phyloP scores from a whole-genome alignment of 1,284 basidiomycete species.

The Prillingera fragicola region DNA sequence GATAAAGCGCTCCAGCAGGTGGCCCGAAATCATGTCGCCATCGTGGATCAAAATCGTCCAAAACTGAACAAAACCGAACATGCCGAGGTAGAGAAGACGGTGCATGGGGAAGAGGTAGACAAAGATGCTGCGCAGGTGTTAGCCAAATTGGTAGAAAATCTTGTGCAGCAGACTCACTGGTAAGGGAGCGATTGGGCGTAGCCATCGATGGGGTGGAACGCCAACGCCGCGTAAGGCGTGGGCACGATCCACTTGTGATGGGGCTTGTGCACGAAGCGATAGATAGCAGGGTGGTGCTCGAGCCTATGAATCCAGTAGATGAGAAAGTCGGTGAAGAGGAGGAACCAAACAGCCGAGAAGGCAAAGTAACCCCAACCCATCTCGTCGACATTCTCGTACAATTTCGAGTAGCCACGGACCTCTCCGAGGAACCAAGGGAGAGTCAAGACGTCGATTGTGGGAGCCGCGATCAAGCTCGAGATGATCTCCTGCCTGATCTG shows the following conservation, averaged over 20 bases:
- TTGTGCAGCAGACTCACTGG: constrained; percentile 52
- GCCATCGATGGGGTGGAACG: constrained; percentile 95
- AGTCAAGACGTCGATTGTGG: constrained; percentile 71
- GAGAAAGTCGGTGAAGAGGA: constrained; percentile 83
- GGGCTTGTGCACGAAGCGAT: constrained; percentile 89
- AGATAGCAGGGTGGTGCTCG: constrained; percentile 78
- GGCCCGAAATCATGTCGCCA: constrained; percentile 98
- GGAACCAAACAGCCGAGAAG: constrained; percentile 56
- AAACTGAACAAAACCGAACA: constrained; percentile 84
- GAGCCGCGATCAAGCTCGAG: constrained; percentile 70
- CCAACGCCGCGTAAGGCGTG: constrained; percentile 92
- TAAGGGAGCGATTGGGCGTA: constrained; percentile 92
- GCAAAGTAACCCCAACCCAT: constrained; percentile 47
- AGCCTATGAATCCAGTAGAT: constrained; percentile 95
- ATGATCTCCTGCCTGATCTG: constrained; percentile 82
- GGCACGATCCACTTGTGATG: constrained; percentile 99
- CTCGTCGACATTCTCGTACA: constrained; percentile 75
- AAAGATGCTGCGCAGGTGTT: constrained; percentile 56
- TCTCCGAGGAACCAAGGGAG: constrained; percentile 92
- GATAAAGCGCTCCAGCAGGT: constrained; percentile 76
- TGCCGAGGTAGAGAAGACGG: constrained; percentile 67
- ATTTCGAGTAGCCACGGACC: constrained; percentile 73
- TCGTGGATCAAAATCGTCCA: constrained; percentile 97
- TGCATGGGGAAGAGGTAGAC: constrained; percentile 89
- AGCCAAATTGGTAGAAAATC: not conserved